Conservation (phyloP, 1,284 basidiomycete species). For the Apiotrichum brassicae region DNA sequence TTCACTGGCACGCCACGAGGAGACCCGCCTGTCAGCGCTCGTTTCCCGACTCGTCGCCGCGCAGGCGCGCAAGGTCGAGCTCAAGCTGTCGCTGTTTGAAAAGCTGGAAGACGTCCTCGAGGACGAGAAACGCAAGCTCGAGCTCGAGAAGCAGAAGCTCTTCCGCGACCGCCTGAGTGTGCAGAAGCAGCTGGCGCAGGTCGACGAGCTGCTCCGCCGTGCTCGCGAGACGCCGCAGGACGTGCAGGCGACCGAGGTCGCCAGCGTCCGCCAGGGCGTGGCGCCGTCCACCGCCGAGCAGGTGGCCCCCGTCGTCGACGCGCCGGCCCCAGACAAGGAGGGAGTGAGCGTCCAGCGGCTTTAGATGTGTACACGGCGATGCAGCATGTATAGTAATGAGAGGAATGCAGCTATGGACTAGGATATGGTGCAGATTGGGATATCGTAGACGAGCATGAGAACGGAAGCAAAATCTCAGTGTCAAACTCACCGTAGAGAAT, state of each 20-base stretch:
- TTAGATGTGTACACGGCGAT: neutral
- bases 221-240: conserved; percentile 20
- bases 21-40: conserved; percentile 69
- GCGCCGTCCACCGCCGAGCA: conserved; percentile 16
- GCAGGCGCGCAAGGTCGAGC: conserved; percentile 85
- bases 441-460: too few relatives aligned
- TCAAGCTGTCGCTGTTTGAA: conserved; percentile 88
- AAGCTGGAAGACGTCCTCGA: conserved; percentile 82
- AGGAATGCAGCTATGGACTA: too few relatives aligned
- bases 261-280: conserved; percentile 2
- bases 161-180: conserved; percentile 43
- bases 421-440: too few relatives aligned
- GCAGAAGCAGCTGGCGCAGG: conserved; percentile 33
- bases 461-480: neutral
- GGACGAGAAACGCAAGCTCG: conserved; percentile 57
- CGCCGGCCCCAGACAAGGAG: neutral
- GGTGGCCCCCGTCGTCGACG: conserved; percentile 2
- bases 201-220: conserved; percentile 36
- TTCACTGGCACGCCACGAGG: conserved; percentile 76
- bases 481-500: too few relatives aligned
- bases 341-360: neutral
- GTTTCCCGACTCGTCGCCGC: conserved; percentile 82
- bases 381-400: neutral
- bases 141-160: conserved; percentile 41
- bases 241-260: conserved; percentile 7